These are phyloP conservation scores for Castanopsis chinensis DNA, from an alignment of 306 rosid genomes.

Conservation along the genomic window DNA sequence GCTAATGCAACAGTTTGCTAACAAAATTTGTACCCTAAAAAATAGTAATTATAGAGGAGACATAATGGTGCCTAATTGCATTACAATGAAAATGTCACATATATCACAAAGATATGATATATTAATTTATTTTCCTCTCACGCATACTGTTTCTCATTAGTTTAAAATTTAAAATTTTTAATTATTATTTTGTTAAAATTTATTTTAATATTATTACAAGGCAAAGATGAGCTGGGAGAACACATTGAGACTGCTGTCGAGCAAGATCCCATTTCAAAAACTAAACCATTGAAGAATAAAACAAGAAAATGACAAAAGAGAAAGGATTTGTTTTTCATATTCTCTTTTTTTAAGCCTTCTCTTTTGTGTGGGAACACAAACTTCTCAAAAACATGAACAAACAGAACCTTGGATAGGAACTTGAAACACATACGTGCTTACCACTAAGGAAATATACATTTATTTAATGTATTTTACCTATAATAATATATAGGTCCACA, in stretches of 20 bases:
- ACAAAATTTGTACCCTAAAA: no score
- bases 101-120: constrained; percentile 5
- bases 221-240: constrained; percentile 64
- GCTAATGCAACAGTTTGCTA: no score
- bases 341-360: constrained; percentile 13
- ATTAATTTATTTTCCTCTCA: neutral
- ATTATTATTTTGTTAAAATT: neutral
- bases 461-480: no score
- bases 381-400: constrained; percentile 39
- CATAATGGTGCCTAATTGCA: neutral
- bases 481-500: no score
- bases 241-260: constrained; percentile 55
- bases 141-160: neutral
- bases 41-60: no score
- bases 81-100: neutral
- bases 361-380: constrained; percentile 30
- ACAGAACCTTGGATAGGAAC: no score
- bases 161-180: neutral
- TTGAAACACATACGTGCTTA: no score
- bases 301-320: constrained; percentile 75
- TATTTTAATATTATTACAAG: constrained; percentile 16
- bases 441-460: no score
- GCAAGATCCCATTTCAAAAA: constrained; percentile 59
- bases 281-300: constrained; percentile 68
- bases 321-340: constrained; percentile 14